Conservation (phyloP, 2,329 filamentous ascomycete species). For the Colletotrichum sp. region DNA sequence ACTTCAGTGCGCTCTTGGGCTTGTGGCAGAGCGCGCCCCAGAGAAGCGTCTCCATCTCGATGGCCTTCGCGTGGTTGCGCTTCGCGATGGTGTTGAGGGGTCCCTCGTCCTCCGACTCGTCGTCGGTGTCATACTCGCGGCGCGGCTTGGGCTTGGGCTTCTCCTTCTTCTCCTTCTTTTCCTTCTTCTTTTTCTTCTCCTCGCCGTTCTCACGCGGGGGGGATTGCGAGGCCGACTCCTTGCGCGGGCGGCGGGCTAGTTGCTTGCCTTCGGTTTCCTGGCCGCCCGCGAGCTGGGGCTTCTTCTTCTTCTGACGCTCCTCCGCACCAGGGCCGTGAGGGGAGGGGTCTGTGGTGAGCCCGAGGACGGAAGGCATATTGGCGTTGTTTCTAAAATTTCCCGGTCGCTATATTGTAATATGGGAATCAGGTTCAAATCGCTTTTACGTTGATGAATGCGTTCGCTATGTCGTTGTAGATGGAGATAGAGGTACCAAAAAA, state of each 20-base stretch:
- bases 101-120: conserved; percentile 15
- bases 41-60: conserved; percentile 41
- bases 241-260: conserved; percentile 11
- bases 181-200: conserved; percentile 9
- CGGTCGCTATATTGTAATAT: not conserved
- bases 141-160: not conserved
- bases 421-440: not conserved
- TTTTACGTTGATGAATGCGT: not conserved
- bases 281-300: not conserved
- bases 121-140: conserved; percentile 7
- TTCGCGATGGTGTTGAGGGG: conserved; percentile 37
- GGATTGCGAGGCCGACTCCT: conserved; percentile 9
- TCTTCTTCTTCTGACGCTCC: conserved; percentile 17
- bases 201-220: not conserved
- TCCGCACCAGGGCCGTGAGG: conserved; percentile 20
- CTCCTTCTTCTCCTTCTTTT: not conserved
- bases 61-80: conserved; percentile 40
- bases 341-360: conserved; percentile 33
- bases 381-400: not conserved
- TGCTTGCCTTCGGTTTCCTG: conserved; percentile 11
- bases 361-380: conserved; percentile 35
- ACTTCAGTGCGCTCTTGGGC: conserved; percentile 37
- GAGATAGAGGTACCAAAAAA: not conserved
- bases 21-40: conserved; percentile 43
- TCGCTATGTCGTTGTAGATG: not conserved